Evolutionary conservation across 352 stramenopile species (phyloP), one percentile per base, ranked within the genome.

Genomic region (Peronospora destructor): DNA sequence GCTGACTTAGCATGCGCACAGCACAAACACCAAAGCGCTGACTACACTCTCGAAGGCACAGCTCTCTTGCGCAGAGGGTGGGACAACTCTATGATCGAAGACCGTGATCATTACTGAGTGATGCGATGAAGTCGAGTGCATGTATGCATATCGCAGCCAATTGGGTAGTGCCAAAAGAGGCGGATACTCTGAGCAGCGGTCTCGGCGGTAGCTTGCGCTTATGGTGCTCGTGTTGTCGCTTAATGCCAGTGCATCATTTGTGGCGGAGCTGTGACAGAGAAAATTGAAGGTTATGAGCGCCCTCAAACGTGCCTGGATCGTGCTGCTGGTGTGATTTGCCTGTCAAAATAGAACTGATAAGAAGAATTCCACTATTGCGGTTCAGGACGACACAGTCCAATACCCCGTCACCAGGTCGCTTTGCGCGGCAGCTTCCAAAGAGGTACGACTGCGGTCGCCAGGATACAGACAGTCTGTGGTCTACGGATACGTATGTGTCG

Each of bases 131-230:
- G 17, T 46, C 11, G 17, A 17, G 14, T 48, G 48, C 47, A 43
- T 37, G 48, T 48, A 43, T 37, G 29, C 29, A 43, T 36, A n/a
- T 33, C 10, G 4, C 16, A 1, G 0, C 11, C 30, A 36, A 2
- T n/a, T 36, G 17, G 30, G 12, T 5, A 36, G 30, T 52, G 45
- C 36, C 47, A 54, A 54, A 54, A 54, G 28, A 40, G 47, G 47
- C 35, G 17, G 9, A 33, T 25, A 42, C 10, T 11, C 1, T 10
- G 25, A 7, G 0, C 44, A 33, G 33, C 44, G 23, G 8, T 14
- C 30, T 36, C 23, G 23, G 23, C 19, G 5, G 4, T 26, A 4
- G 5, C 23, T 26, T 6, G 30, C 1, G 30, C 12, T 8, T 7
- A 36, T 36, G 30, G 9, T 45, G 48, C 34, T 13, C 35, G 6